A percentile compares a stretch with the other conserved stretches of the same genome.
These are phyloP conservation scores for Helotiales sp. DNA, from an alignment of 2,329 filamentous ascomycete species.

Conservation along the genomic window DNA sequence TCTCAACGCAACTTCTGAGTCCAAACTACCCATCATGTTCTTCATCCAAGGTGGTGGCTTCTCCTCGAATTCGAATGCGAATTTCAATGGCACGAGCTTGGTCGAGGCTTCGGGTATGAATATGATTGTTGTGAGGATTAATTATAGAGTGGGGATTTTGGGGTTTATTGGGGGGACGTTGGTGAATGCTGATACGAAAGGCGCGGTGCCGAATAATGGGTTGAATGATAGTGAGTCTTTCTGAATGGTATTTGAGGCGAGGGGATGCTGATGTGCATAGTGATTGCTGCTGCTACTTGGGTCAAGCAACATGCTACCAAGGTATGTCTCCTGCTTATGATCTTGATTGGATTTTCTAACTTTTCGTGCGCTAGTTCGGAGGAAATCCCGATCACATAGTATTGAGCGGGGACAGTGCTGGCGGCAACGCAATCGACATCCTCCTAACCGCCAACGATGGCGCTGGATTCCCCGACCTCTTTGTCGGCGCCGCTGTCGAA, in stretches of 20 bases:
- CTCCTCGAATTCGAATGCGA: constrained; percentile 52
- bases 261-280: background rate
- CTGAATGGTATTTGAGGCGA: background rate
- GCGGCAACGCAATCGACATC: constrained; percentile 64
- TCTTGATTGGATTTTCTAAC: too few species aligned
- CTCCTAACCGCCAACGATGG: constrained; percentile 61
- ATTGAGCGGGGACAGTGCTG: constrained; percentile 69
- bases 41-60: constrained; percentile 65
- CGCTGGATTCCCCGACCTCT: constrained; percentile 47
- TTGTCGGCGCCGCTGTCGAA: constrained; percentile 52
- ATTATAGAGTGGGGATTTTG: constrained; percentile 74
- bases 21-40: constrained; percentile 60
- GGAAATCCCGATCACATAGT: constrained; percentile 71
- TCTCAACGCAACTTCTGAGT: constrained; percentile 50
- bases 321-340: too few species aligned
- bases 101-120: constrained; percentile 59
- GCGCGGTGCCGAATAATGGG: constrained; percentile 62
- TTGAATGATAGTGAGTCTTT: constrained; percentile 24
- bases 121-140: constrained; percentile 72
- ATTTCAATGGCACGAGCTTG: constrained; percentile 66
- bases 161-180: constrained; percentile 66
- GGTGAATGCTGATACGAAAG: background rate
- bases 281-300: constrained; percentile 5
- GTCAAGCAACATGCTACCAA: constrained; percentile 10
- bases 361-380: too few species aligned